A percentile compares a stretch with the other conserved stretches of the same genome.
These are phyloP conservation scores for Nepenthes alata DNA, from an alignment of 179 eudicot species.

Conservation along the genomic window DNA sequence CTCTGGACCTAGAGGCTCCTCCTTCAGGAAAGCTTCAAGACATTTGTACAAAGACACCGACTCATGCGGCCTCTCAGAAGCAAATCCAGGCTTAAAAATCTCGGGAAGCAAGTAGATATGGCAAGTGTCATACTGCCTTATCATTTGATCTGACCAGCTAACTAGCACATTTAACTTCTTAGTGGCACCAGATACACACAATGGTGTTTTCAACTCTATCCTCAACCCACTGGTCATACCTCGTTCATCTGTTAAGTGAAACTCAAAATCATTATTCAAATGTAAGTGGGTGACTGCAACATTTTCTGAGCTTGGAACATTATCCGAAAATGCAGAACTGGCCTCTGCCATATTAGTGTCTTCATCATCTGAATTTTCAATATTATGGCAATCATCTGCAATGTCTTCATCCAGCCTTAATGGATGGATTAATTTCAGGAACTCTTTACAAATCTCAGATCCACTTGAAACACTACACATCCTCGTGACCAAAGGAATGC, in stretches of 20 bases:
- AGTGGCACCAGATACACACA: slow-evolving; percentile 14
- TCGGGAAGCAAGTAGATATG: slow-evolving; percentile 45
- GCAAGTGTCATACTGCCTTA: slow-evolving; percentile 34
- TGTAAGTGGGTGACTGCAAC: slow-evolving; percentile 15
- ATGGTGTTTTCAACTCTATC: slow-evolving; percentile 30
- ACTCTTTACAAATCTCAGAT: slow-evolving; percentile 36
- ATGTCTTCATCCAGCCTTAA: slow-evolving; percentile 21
- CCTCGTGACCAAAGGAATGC: slow-evolving; percentile 59
- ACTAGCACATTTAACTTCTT: slow-evolving; percentile 36
- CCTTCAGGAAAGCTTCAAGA: slow-evolving; percentile 59
- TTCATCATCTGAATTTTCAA: slow-evolving; percentile 21
- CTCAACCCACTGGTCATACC: slow-evolving; percentile 8
- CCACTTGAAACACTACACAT: slow-evolving; percentile 32
- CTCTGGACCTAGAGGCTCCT: slow-evolving; percentile 61
- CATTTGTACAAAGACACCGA: slow-evolving; percentile 46
- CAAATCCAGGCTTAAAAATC: slow-evolving; percentile 26
- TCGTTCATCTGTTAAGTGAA: slow-evolving; percentile 23
- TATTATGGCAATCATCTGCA: slow-evolving; percentile 20
- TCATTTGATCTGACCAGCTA: slow-evolving; percentile 48
- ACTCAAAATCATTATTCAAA: slow-evolving; percentile 26
- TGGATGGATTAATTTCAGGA: slow-evolving; percentile 36
- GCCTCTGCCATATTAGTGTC: slow-evolving; percentile 28
- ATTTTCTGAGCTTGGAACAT: slow-evolving; percentile 21
- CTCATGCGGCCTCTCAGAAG: slow-evolving; percentile 24
- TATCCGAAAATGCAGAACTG: slow-evolving; percentile 20